Evolutionary conservation across 495 filamentous ascomycete genomes (phyloP).

Genomic region (Cetradonia linearis): DNA sequence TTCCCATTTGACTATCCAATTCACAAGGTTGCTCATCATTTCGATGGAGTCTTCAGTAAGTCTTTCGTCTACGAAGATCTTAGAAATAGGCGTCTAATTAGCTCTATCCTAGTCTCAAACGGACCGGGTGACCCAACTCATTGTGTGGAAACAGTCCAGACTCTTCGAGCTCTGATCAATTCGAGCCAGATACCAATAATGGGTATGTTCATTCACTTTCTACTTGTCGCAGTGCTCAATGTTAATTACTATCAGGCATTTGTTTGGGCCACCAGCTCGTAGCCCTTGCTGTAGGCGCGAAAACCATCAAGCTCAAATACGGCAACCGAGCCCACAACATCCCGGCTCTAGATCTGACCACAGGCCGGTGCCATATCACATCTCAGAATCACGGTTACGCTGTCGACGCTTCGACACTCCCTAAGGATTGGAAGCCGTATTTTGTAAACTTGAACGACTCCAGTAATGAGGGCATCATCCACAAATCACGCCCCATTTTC

Average conservation of each 20-base stretch:
- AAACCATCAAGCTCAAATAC: slow-evolving; percentile 93
- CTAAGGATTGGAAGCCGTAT: slow-evolving; percentile 73
- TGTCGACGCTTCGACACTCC: slow-evolving; percentile 75
- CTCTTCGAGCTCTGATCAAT: slow-evolving; percentile 80
- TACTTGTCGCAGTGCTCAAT: neutral
- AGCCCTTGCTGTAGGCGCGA: slow-evolving; percentile 77
- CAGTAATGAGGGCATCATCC: slow-evolving; percentile 57
- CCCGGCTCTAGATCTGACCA: slow-evolving; percentile 84
- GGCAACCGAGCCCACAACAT: slow-evolving; percentile 99
- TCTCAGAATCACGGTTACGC: slow-evolving; percentile 98
- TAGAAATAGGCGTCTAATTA: neutral
- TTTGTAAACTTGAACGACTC: slow-evolving; percentile 54
- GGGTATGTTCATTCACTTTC: slow-evolving; percentile 35
- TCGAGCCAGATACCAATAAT: slow-evolving; percentile 83
- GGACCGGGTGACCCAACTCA: slow-evolving; percentile 96
- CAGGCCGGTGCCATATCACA: slow-evolving; percentile 96
- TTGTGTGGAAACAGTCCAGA: slow-evolving; percentile 85
- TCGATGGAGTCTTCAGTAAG: slow-evolving; percentile 82
- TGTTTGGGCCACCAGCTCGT: slow-evolving; percentile 94
- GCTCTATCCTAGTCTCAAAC: slow-evolving; percentile 49
- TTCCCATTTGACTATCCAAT: slow-evolving; percentile 96
- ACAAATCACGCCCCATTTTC: slow-evolving; percentile 93
- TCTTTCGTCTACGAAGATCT: slow-evolving; percentile 25
- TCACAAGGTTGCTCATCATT: slow-evolving; percentile 67
- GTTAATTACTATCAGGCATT: slow-evolving; percentile 36